These are phyloP conservation scores for Anthracocystis panici-leucophaei DNA, from an alignment of 1,284 basidiomycete genomes.

Conservation along the genomic window DNA sequence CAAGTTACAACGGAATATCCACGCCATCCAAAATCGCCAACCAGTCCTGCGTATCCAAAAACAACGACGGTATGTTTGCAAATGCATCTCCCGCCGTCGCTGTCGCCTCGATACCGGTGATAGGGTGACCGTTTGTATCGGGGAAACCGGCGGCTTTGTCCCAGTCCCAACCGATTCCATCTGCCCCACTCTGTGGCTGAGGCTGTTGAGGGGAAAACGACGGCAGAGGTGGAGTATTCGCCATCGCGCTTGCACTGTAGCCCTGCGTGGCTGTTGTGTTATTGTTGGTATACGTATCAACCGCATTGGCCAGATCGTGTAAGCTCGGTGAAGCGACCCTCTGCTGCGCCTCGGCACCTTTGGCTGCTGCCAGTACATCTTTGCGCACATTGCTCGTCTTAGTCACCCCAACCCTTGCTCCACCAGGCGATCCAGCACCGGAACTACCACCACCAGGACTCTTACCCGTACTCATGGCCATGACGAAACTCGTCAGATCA, in stretches of 20 bases:
- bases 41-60: slow-evolving; percentile 35
- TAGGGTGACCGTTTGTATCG: background rate
- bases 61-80: slow-evolving; percentile 21
- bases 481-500: slow-evolving; percentile 32
- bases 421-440: background rate
- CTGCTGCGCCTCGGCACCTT: background rate
- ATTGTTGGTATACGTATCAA: slow-evolving; percentile 20
- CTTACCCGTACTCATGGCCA: slow-evolving; percentile 11
- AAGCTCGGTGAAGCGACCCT: slow-evolving; percentile 20
- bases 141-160: slow-evolving; percentile 3
- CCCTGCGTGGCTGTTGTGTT: background rate
- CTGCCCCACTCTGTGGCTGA: background rate
- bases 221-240: background rate
- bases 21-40: slow-evolving; percentile 35
- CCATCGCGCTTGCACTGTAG: background rate
- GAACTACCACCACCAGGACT: background rate
- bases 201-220: slow-evolving; percentile 5
- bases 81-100: slow-evolving; percentile 11
- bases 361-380: background rate
- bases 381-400: background rate
- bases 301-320: slow-evolving; percentile 36
- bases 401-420: background rate
- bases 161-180: slow-evolving; percentile 13
- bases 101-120: background rate
- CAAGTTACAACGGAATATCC: slow-evolving; percentile 24